Evolutionary conservation across 192 early-diverging fungal species (phyloP), one percentile per base, ranked within the genome.

Genomic region (Linnemannia exigua): DNA sequence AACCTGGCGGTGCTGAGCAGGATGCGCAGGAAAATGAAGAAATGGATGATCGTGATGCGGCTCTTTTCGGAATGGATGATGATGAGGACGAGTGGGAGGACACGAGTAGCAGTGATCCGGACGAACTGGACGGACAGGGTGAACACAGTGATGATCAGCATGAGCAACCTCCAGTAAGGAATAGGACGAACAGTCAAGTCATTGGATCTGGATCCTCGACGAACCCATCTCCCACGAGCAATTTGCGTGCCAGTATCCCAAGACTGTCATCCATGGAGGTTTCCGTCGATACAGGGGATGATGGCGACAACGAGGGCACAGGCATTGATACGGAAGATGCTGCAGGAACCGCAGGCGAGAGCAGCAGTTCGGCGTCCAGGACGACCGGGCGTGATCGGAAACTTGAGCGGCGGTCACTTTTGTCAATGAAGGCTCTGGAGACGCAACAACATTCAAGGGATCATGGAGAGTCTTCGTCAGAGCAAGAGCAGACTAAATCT

Each of bases 301-400:
- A 83, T 76, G 81, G 75, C 3, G 77, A 83, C 46, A 75, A 78
- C 37, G 76, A 77, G 20, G 70, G 75, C 11, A 63, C 70, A 46
- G 74, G 84, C 5, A 48, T 73, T 44, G 87, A 87, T 9, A 76
- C 77, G 15, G 89, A 88, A 15, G 84, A 89, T 69, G 81, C 75
- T 20, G 76, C 63, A 25, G 75, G 75, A 2, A 77, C 76, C 7
- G 73, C 81, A n/a, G 81, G 77, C 25, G 81, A 83, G 31, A 67
- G 75, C 44, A 44, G 44, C 6, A 50, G 70, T 16, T 70, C 7
- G 8, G 52, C 12, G 19, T 54, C 79, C 22, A 41, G 37, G 25
- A 19, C 33, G 25, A 52, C 67, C 35, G 61, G 52, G 12, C 47
- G 76, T 35, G 72, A 35, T 3, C 37, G 17, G 20, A 69, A 72